phyloP scores from a whole-genome alignment of 2,329 filamentous ascomycete species.

The Volutella citrinella region DNA sequence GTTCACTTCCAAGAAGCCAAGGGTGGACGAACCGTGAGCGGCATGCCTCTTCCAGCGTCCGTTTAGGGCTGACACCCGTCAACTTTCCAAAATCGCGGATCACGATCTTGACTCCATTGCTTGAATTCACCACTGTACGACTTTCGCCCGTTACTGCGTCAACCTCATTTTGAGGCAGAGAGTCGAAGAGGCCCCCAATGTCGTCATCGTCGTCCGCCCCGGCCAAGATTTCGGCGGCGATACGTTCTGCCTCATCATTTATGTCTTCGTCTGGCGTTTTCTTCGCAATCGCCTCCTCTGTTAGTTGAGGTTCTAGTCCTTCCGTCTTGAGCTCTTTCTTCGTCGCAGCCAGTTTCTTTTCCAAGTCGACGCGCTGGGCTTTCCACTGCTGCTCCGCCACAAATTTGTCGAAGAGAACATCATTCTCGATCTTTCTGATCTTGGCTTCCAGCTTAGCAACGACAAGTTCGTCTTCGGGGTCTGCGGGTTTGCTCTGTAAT shows the following conservation, averaged over 20 bases:
- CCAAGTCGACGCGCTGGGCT: slow-evolving; percentile 53
- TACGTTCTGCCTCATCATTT: slow-evolving; percentile 53
- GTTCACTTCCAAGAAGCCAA: too few species aligned
- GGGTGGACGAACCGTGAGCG: slow-evolving; percentile 67
- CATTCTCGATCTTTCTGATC: slow-evolving; percentile 72
- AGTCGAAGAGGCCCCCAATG: slow-evolving; percentile 51
- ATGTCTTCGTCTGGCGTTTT: slow-evolving; percentile 43
- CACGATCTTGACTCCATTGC: slow-evolving; percentile 53
- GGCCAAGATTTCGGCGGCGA: slow-evolving; percentile 57
- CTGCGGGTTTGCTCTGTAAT: slow-evolving; percentile 12
- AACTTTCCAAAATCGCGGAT: slow-evolving; percentile 84
- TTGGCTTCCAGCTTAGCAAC: slow-evolving; percentile 69
- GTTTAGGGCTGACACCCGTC: slow-evolving; percentile 71
- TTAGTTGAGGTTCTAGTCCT: slow-evolving; percentile 13
- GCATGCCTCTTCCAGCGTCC: slow-evolving; percentile 83
- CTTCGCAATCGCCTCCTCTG: slow-evolving; percentile 20
- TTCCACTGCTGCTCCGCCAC: slow-evolving; percentile 66
- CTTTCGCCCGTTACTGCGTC: slow-evolving; percentile 58
- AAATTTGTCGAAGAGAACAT: slow-evolving; percentile 69
- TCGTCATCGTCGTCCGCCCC: slow-evolving; percentile 55
- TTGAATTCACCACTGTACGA: slow-evolving; percentile 51
- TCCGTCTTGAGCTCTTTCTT: slow-evolving; percentile 35
- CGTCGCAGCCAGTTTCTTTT: slow-evolving; percentile 56
- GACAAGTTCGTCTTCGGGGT: slow-evolving; percentile 39
- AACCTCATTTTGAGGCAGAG: slow-evolving; percentile 58